A percentile compares a stretch with the other conserved stretches of the same genome.
Conservation (phyloP, 2,329 filamentous ascomycete species). For the Cadophora gregata region DNA sequence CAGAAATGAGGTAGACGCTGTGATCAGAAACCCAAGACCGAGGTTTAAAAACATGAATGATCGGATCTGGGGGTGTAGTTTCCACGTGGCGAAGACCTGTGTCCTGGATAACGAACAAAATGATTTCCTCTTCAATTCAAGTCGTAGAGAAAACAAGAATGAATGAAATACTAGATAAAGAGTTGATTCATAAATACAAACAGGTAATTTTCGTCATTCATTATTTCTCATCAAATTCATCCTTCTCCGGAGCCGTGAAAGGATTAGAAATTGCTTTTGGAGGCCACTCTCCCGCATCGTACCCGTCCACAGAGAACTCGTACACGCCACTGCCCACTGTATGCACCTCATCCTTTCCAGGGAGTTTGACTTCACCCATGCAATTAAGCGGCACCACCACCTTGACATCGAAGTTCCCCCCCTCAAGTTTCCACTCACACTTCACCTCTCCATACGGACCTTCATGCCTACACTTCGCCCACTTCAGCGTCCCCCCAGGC, state of each 20-base stretch:
- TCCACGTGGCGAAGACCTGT: no score
- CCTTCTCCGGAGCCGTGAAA: background rate
- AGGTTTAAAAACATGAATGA: no score
- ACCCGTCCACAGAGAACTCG: slow-evolving; percentile 22
- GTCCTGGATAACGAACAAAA: no score
- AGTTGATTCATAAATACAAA: background rate
- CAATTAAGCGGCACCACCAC: slow-evolving; percentile 36
- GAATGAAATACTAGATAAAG: no score
- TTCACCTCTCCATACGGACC: slow-evolving; percentile 42
- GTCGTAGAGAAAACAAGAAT: no score
- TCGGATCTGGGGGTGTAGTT: no score
- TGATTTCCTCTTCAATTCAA: no score
- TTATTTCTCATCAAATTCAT: background rate
- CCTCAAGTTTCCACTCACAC: slow-evolving; percentile 34
- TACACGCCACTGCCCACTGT: slow-evolving; percentile 34
- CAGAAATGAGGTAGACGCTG: no score
- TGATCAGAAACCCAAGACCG: no score
- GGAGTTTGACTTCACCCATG: slow-evolving; percentile 34
- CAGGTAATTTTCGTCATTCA: background rate
- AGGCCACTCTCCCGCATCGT: slow-evolving; percentile 29
- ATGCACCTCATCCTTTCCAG: slow-evolving; percentile 32
- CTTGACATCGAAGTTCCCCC: slow-evolving; percentile 28
- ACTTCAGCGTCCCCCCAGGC: slow-evolving; percentile 43
- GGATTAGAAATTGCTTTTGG: background rate
- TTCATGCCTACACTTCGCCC: slow-evolving; percentile 41